Evolutionary conservation across 1,284 basidiomycete species (phyloP).

Genomic region (Trichosporon coremiiforme): DNA sequence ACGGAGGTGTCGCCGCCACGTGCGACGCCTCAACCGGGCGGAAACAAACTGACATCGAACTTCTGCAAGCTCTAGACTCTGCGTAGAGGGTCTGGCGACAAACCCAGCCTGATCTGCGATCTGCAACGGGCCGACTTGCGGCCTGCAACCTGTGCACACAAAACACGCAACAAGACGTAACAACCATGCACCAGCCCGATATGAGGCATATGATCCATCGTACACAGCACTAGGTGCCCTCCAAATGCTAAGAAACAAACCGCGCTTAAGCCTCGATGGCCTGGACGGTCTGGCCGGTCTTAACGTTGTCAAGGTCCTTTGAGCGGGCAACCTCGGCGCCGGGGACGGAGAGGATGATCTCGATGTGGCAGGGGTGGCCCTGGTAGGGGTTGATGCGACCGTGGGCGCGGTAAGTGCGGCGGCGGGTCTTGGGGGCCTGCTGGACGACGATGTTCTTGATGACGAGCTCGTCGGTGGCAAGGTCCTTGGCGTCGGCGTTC

Average conservation of each 20-base stretch:
- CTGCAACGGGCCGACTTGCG: background rate
- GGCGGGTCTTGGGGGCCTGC: slow-evolving; percentile 99
- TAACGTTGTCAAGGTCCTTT: slow-evolving; percentile 70
- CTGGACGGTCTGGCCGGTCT: slow-evolving; percentile 55
- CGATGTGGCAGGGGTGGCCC: slow-evolving; percentile 92
- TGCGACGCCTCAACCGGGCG: background rate
- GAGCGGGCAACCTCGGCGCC: slow-evolving; percentile 84
- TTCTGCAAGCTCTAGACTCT: background rate
- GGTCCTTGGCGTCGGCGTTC: slow-evolving; percentile 97
- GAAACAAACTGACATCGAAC: background rate
- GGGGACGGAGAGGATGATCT: slow-evolving; percentile 79
- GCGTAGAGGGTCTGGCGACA: background rate
- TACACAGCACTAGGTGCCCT: slow-evolving; percentile 44
- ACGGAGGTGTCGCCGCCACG: background rate
- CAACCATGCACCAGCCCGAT: slow-evolving; percentile 11
- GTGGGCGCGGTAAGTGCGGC: slow-evolving; percentile 98
- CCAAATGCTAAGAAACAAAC: slow-evolving; percentile 33
- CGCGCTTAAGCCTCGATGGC: slow-evolving; percentile 57
- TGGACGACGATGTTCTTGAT: slow-evolving; percentile 99
- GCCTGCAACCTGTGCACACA: background rate
- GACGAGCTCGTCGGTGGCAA: slow-evolving; percentile 85
- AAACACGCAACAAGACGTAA: background rate
- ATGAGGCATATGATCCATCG: slow-evolving; percentile 50
- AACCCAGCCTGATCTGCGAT: background rate
- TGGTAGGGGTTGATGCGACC: slow-evolving; percentile 92